Conservation (phyloP, 805 yeast species). For the Myxozyma nipponensis region DNA sequence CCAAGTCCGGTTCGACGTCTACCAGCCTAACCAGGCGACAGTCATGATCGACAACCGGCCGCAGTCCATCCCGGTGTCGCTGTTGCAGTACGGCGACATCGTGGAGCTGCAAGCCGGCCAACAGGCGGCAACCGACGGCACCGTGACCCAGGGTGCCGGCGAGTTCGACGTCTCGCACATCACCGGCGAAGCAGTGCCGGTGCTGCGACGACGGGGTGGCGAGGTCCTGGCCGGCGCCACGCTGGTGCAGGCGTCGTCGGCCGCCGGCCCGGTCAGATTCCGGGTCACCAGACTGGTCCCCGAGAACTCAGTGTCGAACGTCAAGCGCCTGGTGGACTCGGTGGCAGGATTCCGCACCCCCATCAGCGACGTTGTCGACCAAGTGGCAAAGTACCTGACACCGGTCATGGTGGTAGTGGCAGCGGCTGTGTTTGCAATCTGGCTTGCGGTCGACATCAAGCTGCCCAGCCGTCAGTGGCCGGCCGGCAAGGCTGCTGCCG, state of each 20-base stretch:
- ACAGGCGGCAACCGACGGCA: slow-evolving; percentile 47
- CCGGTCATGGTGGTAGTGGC: slow-evolving; percentile 61
- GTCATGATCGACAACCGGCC: not conserved
- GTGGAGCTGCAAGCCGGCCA: slow-evolving; percentile 3
- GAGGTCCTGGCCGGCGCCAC: slow-evolving; percentile 70
- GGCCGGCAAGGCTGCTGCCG: slow-evolving; percentile 3
- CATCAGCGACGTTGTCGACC: slow-evolving; percentile 63
- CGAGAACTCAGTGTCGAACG: slow-evolving; percentile 58
- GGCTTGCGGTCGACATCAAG: slow-evolving; percentile 74
- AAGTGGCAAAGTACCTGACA: slow-evolving; percentile 63
- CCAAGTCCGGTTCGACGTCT: slow-evolving; percentile 3
- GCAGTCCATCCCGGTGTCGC: slow-evolving; percentile 1
- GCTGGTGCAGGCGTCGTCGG: slow-evolving; percentile 50
- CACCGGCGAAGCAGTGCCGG: slow-evolving; percentile 76
- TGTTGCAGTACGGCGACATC: slow-evolving; percentile 13
- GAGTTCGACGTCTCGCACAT: slow-evolving; percentile 86
- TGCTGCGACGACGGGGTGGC: slow-evolving; percentile 55
- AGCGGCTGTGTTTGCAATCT: slow-evolving; percentile 50
- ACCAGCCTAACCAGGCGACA: slow-evolving; percentile 8
- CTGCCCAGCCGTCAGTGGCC: slow-evolving; percentile 28
- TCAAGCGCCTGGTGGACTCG: slow-evolving; percentile 62
- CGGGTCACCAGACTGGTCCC: slow-evolving; percentile 45
- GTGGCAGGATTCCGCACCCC: slow-evolving; percentile 69
- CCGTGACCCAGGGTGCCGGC: slow-evolving; percentile 64
- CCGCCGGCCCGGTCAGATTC: slow-evolving; percentile 45